A percentile compares a stretch with the other conserved stretches of the same genome.
Conservation (phyloP, 768 basidiomycete genomes). For the Lactarius tabidus region DNA sequence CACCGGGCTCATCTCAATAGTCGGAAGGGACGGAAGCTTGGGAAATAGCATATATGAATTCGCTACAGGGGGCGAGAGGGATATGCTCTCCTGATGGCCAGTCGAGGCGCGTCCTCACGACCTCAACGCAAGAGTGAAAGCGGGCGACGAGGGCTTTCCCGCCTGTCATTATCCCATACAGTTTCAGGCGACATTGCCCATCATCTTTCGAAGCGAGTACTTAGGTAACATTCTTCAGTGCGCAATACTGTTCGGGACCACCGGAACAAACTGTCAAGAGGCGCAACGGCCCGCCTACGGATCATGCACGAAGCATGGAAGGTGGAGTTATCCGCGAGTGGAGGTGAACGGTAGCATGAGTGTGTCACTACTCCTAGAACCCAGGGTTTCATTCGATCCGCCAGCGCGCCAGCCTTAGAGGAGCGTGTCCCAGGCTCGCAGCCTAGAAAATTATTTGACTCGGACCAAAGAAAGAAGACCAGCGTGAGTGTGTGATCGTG, state of each 20-base stretch:
- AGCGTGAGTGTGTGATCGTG: too few species aligned
- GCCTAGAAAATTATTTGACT: too few species aligned
- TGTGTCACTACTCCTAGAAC: too few species aligned
- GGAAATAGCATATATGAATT: slow-evolving; percentile 3
- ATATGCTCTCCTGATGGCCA: neutral
- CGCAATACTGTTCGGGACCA: slow-evolving; percentile 1
- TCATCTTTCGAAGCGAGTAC: neutral
- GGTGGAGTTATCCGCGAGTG: too few species aligned
- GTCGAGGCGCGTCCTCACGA: neutral
- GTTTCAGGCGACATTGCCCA: neutral
- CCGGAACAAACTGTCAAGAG: neutral
- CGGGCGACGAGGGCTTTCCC: neutral
- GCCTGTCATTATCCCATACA: neutral
- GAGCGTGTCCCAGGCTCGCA: too few species aligned
- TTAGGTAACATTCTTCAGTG: neutral
- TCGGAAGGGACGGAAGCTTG: slow-evolving; percentile 8
- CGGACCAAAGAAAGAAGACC: too few species aligned
- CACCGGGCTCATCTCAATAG: slow-evolving; percentile 14
- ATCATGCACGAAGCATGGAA: neutral
- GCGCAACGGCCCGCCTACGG: neutral
- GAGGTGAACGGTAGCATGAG: too few species aligned
- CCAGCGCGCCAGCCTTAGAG: too few species aligned
- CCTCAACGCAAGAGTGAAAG: neutral
- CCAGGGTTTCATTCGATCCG: too few species aligned
- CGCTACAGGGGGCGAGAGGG: neutral